Conservation (phyloP, 164 flowering plant genomes). For the Sedum album region DNA sequence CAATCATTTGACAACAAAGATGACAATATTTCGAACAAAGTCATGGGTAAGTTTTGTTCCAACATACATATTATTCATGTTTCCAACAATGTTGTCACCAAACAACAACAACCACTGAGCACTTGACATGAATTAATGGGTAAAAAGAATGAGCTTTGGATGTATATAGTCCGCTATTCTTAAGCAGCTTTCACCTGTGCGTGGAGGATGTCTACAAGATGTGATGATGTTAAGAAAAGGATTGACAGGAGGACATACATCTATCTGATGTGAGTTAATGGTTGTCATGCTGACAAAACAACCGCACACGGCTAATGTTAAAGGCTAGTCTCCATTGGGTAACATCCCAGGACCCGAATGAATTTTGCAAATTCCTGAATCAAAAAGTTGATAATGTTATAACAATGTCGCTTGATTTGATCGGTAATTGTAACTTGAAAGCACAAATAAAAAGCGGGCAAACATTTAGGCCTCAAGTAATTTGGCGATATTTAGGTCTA, state of each 20-base stretch:
- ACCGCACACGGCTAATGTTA: conserved; percentile 13
- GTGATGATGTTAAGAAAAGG: background rate
- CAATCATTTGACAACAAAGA: background rate
- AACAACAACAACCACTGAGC: background rate
- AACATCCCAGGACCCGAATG: conserved; percentile 59
- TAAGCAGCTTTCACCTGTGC: background rate
- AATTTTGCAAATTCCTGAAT: conserved; percentile 50
- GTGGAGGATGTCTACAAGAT: background rate
- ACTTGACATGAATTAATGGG: background rate
- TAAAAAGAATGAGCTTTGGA: background rate
- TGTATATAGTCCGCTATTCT: background rate
- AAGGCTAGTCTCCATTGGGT: conserved; percentile 43
- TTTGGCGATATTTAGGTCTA: background rate
- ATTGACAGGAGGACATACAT: background rate
- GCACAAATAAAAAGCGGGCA: no score
- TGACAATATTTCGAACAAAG: background rate
- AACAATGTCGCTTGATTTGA: background rate
- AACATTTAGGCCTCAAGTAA: no score
- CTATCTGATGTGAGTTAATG: background rate
- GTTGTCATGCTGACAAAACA: background rate
- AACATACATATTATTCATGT: background rate
- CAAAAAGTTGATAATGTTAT: background rate
- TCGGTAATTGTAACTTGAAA: no score
- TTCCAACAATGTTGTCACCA: background rate
- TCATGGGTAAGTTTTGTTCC: no score